phyloP scores from a whole-genome alignment of 2,329 filamentous ascomycete genomes.

The Septoria linicola region DNA sequence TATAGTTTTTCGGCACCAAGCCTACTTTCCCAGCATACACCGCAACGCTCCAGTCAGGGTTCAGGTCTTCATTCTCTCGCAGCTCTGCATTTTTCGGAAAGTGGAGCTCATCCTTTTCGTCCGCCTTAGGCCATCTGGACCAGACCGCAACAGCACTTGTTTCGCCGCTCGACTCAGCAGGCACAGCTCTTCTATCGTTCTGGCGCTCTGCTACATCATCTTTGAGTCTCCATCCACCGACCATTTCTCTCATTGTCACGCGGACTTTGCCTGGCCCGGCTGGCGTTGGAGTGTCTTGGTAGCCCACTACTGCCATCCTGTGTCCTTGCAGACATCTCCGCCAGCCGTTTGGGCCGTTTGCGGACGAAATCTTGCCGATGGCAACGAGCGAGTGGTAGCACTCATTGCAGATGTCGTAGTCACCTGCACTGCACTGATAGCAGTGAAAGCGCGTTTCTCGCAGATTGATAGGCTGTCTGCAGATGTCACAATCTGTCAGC shows the following conservation, averaged over 20 bases:
- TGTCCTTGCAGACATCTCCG: constrained; percentile 76
- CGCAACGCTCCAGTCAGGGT: constrained; percentile 87
- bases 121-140: constrained; percentile 69
- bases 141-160: constrained; percentile 65
- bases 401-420: constrained; percentile 78
- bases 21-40: constrained; percentile 78
- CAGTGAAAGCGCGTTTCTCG: constrained; percentile 75
- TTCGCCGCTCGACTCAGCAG: constrained; percentile 73
- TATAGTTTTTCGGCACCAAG: constrained; percentile 78
- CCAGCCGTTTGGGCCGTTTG: constrained; percentile 81
- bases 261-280: constrained; percentile 63
- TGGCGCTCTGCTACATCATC: constrained; percentile 38
- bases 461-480: constrained; percentile 69
- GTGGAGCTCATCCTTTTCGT: constrained; percentile 69
- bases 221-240: constrained; percentile 71
- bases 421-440: constrained; percentile 70
- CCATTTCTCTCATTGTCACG: constrained; percentile 67
- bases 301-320: constrained; percentile 78
- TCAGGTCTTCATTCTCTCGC: constrained; percentile 78
- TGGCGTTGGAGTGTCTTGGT: constrained; percentile 57
- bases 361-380: constrained; percentile 63
- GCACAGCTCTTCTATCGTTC: constrained; percentile 45
- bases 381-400: constrained; percentile 72
- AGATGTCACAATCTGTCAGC: constrained; percentile 79
- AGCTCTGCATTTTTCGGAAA: constrained; percentile 85